These are phyloP conservation scores for Hirsutella thompsonii DNA, from an alignment of 2,329 filamentous ascomycete genomes.

Conservation along the genomic window DNA sequence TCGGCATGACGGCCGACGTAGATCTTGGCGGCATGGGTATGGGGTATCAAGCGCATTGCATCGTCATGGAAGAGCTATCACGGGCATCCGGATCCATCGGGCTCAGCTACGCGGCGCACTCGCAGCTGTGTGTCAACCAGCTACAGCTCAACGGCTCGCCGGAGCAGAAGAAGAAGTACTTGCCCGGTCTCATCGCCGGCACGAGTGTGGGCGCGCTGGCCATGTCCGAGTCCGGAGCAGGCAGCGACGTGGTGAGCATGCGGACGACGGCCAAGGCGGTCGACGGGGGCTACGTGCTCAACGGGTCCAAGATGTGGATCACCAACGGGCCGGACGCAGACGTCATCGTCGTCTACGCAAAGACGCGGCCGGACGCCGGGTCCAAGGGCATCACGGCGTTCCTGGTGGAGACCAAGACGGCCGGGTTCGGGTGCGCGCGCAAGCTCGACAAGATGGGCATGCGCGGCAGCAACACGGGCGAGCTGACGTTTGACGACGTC, in stretches of 20 bases:
- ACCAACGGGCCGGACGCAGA: conserved; percentile 96
- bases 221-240: conserved; percentile 87
- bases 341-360: conserved; percentile 89
- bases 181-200: conserved; percentile 72
- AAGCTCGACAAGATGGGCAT: conserved; percentile 98
- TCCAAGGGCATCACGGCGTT: conserved; percentile 94
- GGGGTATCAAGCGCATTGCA: conserved; percentile 93
- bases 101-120: conserved; percentile 90
- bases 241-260: conserved; percentile 93
- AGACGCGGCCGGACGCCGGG: conserved; percentile 67
- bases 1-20: conserved; percentile 89
- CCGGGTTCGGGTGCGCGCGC: conserved; percentile 74
- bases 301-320: conserved; percentile 98
- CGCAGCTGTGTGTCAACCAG: conserved; percentile 93
- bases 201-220: conserved; percentile 76
- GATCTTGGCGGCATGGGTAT: conserved; percentile 79
- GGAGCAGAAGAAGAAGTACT: conserved; percentile 67
- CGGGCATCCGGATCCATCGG: conserved; percentile 74
- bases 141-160: conserved; percentile 74
- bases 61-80: conserved; percentile 91
- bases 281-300: conserved; percentile 74
- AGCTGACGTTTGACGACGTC: conserved; percentile 80
- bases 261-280: conserved; percentile 69
- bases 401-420: conserved; percentile 58
- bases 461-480: conserved; percentile 92